A percentile compares a stretch with the other conserved stretches of the same genome.
These are phyloP conservation scores for Cyberlindnera amylophila DNA, from an alignment of 805 yeast species.

Conservation along the genomic window DNA sequence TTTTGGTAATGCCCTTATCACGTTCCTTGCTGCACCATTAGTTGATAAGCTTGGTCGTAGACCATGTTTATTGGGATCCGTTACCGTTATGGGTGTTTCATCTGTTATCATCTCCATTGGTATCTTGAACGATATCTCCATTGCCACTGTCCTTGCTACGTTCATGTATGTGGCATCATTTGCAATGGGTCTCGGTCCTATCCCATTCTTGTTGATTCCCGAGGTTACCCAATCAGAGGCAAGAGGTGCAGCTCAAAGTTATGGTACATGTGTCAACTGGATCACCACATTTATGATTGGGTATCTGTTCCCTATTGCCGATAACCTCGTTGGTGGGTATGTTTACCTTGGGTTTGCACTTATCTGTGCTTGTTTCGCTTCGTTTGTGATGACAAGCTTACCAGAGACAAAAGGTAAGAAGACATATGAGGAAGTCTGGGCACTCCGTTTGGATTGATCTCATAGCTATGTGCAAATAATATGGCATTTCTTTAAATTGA, in stretches of 20 bases:
- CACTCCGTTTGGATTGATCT: conserved; percentile 20
- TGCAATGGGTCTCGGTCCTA: conserved; percentile 93
- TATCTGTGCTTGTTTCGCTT: conserved; percentile 47
- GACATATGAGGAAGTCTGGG: conserved; percentile 70
- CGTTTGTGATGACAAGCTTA: conserved; percentile 43
- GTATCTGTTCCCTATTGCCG: conserved; percentile 71
- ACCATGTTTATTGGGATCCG: conserved; percentile 64
- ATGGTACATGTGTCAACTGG: conserved; percentile 92
- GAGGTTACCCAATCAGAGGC: conserved; percentile 85
- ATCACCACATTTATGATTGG: conserved; percentile 82
- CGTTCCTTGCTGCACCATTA: conserved; percentile 66
- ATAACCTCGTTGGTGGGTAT: conserved; percentile 65
- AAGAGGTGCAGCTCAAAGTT: conserved; percentile 83
- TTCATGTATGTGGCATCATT: conserved; percentile 76
- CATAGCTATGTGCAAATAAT: neutral
- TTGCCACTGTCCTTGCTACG: conserved; percentile 58
- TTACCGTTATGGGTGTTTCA: conserved; percentile 62
- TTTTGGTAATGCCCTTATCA: conserved; percentile 66
- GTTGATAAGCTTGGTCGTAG: conserved; percentile 78
- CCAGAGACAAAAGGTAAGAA: conserved; percentile 77
- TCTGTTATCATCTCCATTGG: conserved; percentile 65
- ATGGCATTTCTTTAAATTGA: neutral
- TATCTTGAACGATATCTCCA: conserved; percentile 44
- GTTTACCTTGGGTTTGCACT: conserved; percentile 71
- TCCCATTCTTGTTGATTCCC: conserved; percentile 83